A percentile compares a stretch with the other conserved stretches of the same genome.
These are phyloP conservation scores for Endocalyx cinctus DNA, from an alignment of 2,329 filamentous ascomycete genomes.

Conservation along the genomic window DNA sequence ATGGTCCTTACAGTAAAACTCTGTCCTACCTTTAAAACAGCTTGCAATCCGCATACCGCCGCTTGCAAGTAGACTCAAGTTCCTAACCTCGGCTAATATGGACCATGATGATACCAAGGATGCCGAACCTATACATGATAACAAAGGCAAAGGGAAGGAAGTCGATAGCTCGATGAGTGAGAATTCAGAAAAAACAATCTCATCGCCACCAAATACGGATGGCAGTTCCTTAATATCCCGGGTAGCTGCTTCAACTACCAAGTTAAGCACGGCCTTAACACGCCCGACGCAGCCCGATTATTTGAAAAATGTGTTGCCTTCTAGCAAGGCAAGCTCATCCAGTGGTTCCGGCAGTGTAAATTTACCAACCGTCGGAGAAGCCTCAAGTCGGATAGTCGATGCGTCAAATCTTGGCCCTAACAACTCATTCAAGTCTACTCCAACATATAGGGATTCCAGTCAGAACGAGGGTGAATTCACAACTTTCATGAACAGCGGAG, in stretches of 20 bases:
- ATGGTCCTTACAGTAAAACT: slow-evolving; percentile 1
- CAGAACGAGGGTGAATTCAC: no score
- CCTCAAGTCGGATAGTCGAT: no score
- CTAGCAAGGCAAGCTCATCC: no score
- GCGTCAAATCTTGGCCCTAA: no score
- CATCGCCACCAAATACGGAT: slow-evolving; percentile 1
- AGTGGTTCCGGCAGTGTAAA: no score
- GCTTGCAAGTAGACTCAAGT: neutral
- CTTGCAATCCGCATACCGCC: slow-evolving; percentile 1
- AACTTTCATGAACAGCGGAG: no score
- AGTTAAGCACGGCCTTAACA: slow-evolving; percentile 9
- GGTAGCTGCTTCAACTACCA: slow-evolving; percentile 15
- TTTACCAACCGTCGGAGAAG: no score
- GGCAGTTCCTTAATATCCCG: slow-evolving; percentile 10
- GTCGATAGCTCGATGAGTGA: slow-evolving; percentile 1
- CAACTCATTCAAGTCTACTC: no score
- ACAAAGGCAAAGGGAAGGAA: slow-evolving; percentile 7
- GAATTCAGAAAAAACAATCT: slow-evolving; percentile 2
- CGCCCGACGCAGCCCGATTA: slow-evolving; percentile 5
- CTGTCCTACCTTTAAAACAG: neutral
- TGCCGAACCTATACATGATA: neutral
- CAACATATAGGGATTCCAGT: no score
- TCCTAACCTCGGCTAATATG: no score
- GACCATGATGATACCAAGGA: slow-evolving; percentile 1
- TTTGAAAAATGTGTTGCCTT: no score